These are phyloP conservation scores for Fusarium sp. DNA, from an alignment of 2,329 filamentous ascomycete genomes.

Conservation along the genomic window DNA sequence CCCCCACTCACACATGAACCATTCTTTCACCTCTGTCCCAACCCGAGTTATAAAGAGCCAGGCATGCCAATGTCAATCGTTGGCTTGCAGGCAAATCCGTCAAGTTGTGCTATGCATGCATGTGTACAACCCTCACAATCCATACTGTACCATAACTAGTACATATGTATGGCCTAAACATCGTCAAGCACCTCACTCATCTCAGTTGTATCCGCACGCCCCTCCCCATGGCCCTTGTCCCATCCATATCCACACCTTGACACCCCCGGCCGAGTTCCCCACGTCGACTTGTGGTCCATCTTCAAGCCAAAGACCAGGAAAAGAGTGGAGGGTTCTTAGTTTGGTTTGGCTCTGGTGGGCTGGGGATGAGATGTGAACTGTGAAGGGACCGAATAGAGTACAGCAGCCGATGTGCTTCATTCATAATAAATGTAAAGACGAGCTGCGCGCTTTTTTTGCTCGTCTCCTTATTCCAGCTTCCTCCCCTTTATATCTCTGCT, in stretches of 20 bases:
- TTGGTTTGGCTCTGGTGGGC: constrained; percentile 39
- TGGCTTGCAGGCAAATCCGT: constrained; percentile 26
- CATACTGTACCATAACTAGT: constrained; percentile 11
- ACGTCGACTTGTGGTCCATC: constrained; percentile 37
- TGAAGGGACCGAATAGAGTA: constrained; percentile 41
- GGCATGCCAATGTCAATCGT: constrained; percentile 21
- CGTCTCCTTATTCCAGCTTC: constrained; percentile 17
- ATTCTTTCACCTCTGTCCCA: constrained; percentile 24
- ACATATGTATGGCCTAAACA: neutral
- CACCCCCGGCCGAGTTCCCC: constrained; percentile 37
- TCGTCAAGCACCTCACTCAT: constrained; percentile 1
- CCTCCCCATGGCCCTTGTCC: constrained; percentile 30
- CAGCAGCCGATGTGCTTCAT: constrained; percentile 42
- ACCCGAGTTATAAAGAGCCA: constrained; percentile 5
- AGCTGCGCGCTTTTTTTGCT: constrained; percentile 49
- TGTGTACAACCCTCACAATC: constrained; percentile 17
- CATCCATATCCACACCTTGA: constrained; percentile 23
- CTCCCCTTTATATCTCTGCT: constrained; percentile 14
- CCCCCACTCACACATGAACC: constrained; percentile 31
- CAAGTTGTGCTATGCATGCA: constrained; percentile 25
- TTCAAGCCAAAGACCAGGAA: constrained; percentile 29
- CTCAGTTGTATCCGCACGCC: constrained; percentile 31
- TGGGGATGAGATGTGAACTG: constrained; percentile 26
- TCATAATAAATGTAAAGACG: constrained; percentile 49
- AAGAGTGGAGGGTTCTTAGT: constrained; percentile 34